phyloP scores from a whole-genome alignment of 805 yeast genomes.

The Torulaspora franciscae region DNA sequence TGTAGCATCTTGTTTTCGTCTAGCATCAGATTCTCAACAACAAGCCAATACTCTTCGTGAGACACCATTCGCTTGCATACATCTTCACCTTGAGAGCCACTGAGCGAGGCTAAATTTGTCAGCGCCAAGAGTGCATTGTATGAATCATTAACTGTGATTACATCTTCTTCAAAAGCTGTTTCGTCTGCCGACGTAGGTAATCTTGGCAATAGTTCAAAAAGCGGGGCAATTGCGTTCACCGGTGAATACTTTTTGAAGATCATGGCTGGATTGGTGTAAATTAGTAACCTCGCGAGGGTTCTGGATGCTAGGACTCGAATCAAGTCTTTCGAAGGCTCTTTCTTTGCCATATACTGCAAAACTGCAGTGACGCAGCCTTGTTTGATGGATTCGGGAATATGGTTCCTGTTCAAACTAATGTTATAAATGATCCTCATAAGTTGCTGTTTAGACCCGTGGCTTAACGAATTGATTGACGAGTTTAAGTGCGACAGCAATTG shows the following conservation, averaged over 20 bases:
- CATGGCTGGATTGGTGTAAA: slow-evolving; percentile 43
- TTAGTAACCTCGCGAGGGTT: slow-evolving; percentile 41
- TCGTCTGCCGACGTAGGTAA: slow-evolving; percentile 9
- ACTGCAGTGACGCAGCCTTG: slow-evolving; percentile 46
- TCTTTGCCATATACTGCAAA: slow-evolving; percentile 36
- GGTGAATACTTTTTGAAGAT: slow-evolving; percentile 42
- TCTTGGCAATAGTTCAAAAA: slow-evolving; percentile 40
- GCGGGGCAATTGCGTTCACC: slow-evolving; percentile 41
- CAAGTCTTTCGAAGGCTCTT: slow-evolving; percentile 13
- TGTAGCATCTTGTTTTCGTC: slow-evolving; percentile 48
- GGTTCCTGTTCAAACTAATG: slow-evolving; percentile 22
- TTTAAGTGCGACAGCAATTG: slow-evolving; percentile 24
- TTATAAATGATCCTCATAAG: slow-evolving; percentile 34
- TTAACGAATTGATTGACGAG: slow-evolving; percentile 11
- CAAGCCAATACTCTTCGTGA: slow-evolving; percentile 41
- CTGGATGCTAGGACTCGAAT: slow-evolving; percentile 39
- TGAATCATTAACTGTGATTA: slow-evolving; percentile 33
- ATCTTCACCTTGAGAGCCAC: slow-evolving; percentile 39
- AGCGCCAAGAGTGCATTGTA: slow-evolving; percentile 59
- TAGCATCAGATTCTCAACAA: slow-evolving; percentile 42
- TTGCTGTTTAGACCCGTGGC: slow-evolving; percentile 32
- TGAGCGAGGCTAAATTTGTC: slow-evolving; percentile 57
- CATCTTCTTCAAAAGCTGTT: slow-evolving; percentile 16
- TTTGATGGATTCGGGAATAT: slow-evolving; percentile 34
- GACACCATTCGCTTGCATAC: slow-evolving; percentile 32